Evolutionary conservation across 2,329 filamentous ascomycete species (phyloP), one percentile per base, ranked within the genome.

Genomic region (Colletotrichum scovillei): DNA sequence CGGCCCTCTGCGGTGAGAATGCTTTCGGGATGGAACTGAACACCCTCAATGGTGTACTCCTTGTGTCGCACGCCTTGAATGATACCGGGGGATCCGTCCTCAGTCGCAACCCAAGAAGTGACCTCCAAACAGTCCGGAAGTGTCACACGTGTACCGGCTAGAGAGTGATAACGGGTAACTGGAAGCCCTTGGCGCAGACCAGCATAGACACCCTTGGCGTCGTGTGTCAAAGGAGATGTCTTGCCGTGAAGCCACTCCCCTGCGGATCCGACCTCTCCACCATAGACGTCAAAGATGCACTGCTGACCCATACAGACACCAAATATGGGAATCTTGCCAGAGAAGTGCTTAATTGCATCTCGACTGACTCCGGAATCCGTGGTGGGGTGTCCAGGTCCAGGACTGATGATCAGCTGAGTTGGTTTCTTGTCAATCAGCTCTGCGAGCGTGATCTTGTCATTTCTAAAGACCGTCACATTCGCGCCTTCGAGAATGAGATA

Each of bases 241-340:
- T 99, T 99, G 78, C 97, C 97, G 80, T 99, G 97, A 67, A 99
- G 87, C 79, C 98, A 98, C 85, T 99, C 97, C 30, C 97, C 97
- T 11, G 97, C 97, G 72, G 95, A 96, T 80, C 92, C 93, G 63
- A 99, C 97, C 63, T 93, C 92, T 74, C 97, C 97, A 60, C 97
- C 97, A 79, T 97, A 98, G 38, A 95, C 92, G 67, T 97, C 94
- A 81, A 97, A 96, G 76, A 99, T 98, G 84, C 97, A 99, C 87
- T 99, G 97, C 92, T 98, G 93, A 77, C 97, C 97, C 96, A 99
- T 98, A 81, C 97, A 99, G 35, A 99, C 97, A n/a, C 97, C 97
- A 65, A 99, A 90, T 16, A 99, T 91, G 12, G 97, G 97, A 62
- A 99, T 94, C 84, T 98, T 98, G 77, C 97, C 97, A 35, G 93